A percentile compares a stretch with the other conserved stretches of the same genome.
Conservation (phyloP, 306 rosid genomes). For the Astragalus membranaceus region DNA sequence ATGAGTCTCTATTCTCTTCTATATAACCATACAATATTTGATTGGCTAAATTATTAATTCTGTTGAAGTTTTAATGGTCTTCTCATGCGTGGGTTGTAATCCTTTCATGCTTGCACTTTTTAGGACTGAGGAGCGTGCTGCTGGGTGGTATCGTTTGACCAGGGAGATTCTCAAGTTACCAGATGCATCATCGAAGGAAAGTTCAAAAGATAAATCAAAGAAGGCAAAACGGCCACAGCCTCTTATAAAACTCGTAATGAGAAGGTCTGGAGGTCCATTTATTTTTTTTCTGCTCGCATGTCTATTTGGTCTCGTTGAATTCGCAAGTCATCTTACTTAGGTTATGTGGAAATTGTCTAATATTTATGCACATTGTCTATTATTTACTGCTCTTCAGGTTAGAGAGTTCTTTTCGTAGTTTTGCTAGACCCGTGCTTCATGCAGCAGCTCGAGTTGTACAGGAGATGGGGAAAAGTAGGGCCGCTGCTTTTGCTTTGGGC, state of each 20-base stretch:
- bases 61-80: background rate
- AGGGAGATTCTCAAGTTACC: conserved; percentile 98
- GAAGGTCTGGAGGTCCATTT: conserved; percentile 59
- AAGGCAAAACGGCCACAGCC: conserved; percentile 90
- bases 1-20: background rate
- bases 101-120: conserved; percentile 17
- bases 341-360: conserved; percentile 13
- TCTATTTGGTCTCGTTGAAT: conserved; percentile 13
- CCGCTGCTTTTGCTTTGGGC: conserved; percentile 94
- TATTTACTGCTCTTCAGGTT: conserved; percentile 47
- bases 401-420: conserved; percentile 97
- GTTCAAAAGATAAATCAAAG: conserved; percentile 78
- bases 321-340: conserved; percentile 12
- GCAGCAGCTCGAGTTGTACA: conserved; percentile 97
- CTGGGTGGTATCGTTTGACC: conserved; percentile 96
- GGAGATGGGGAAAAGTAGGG: conserved; percentile 99
- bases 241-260: conserved; percentile 96
- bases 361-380: background rate
- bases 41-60: conserved; percentile 8
- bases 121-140: conserved; percentile 91
- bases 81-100: background rate
- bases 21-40: background rate
- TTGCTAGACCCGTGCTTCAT: conserved; percentile 96
- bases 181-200: conserved; percentile 70
- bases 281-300: conserved; percentile 9